Conservation (phyloP, 2,329 filamentous ascomycete genomes). For the Botrytis tulipae region DNA sequence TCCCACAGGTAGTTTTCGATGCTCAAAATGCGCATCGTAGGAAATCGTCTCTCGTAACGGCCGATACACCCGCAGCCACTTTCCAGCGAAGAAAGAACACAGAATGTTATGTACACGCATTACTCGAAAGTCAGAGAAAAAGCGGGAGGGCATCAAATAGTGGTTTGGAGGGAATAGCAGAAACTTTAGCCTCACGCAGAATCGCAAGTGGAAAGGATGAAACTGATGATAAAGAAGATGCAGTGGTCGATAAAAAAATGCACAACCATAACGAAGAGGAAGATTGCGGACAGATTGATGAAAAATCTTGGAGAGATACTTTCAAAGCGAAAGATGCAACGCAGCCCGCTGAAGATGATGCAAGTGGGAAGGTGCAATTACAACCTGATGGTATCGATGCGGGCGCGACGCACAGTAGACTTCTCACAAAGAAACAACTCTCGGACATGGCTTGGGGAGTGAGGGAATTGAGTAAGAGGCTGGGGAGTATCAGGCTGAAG, state of each 20-base stretch:
- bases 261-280: slow-evolving; percentile 12
- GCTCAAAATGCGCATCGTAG: slow-evolving; percentile 58
- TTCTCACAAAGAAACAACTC: slow-evolving; percentile 91
- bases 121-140: slow-evolving; percentile 57
- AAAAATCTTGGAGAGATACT: slow-evolving; percentile 52
- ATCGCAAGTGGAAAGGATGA: slow-evolving; percentile 20
- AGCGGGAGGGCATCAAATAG: slow-evolving; percentile 35
- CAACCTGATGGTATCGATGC: slow-evolving; percentile 22
- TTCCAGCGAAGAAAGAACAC: slow-evolving; percentile 45
- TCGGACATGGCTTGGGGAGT: slow-evolving; percentile 98
- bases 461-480: slow-evolving; percentile 79
- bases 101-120: slow-evolving; percentile 64
- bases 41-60: slow-evolving; percentile 62
- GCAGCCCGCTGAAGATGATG: slow-evolving; percentile 15
- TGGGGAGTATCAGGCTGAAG: slow-evolving; percentile 79
- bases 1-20: slow-evolving; percentile 58
- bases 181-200: slow-evolving; percentile 28
- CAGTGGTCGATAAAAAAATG: slow-evolving; percentile 24
- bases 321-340: slow-evolving; percentile 22
- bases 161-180: slow-evolving; percentile 34
- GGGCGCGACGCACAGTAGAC: slow-evolving; percentile 54
- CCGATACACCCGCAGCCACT: slow-evolving; percentile 45
- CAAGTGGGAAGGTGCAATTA: slow-evolving; percentile 24
- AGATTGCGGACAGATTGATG: slow-evolving; percentile 52
- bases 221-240: slow-evolving; percentile 7